Percentiles rank a stretch among this genome's conserved stretches.
phyloP scores from a whole-genome alignment of 2,329 filamentous ascomycete genomes.

The Decorospora gaudefroyi region DNA sequence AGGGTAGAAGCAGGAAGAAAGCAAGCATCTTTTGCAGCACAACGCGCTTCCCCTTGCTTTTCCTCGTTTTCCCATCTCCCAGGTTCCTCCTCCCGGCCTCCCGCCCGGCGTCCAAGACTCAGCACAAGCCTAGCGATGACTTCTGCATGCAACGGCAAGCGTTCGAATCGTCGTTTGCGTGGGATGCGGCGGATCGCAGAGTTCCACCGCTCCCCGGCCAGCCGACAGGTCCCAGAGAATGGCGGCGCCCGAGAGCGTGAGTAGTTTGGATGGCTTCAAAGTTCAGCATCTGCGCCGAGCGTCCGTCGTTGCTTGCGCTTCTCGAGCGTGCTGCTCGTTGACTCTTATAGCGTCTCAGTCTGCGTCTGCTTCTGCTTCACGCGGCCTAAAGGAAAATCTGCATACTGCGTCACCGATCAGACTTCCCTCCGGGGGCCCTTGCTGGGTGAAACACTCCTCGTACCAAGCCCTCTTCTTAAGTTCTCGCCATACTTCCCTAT shows the following conservation, averaged over 20 bases:
- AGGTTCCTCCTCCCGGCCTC: conserved; percentile 4
- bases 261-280: not conserved
- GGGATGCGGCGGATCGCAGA: conserved; percentile 24
- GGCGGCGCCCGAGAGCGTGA: not conserved
- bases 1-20: not conserved
- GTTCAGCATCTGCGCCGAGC: no score
- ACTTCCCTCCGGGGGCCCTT: conserved; percentile 17
- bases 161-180: conserved; percentile 23
- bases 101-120: conserved; percentile 4
- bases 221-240: conserved; percentile 1
- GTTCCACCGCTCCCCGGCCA: conserved; percentile 21
- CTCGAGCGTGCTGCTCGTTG: not conserved
- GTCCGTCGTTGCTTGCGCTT: no score
- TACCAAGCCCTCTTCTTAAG: conserved; percentile 13
- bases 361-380: conserved; percentile 6
- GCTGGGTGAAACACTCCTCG: conserved; percentile 22
- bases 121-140: conserved; percentile 8
- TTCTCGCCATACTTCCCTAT: conserved; percentile 8
- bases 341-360: not conserved
- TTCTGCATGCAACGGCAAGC: conserved; percentile 17
- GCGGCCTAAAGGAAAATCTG: conserved; percentile 8
- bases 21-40: not conserved
- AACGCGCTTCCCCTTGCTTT: no score
- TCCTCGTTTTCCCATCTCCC: conserved; percentile 1
- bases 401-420: conserved; percentile 14